Percentiles rank a stretch among this genome's conserved stretches.
Conservation (phyloP, 192 early-diverging fungal species). For the Haplosporangium gracile region DNA sequence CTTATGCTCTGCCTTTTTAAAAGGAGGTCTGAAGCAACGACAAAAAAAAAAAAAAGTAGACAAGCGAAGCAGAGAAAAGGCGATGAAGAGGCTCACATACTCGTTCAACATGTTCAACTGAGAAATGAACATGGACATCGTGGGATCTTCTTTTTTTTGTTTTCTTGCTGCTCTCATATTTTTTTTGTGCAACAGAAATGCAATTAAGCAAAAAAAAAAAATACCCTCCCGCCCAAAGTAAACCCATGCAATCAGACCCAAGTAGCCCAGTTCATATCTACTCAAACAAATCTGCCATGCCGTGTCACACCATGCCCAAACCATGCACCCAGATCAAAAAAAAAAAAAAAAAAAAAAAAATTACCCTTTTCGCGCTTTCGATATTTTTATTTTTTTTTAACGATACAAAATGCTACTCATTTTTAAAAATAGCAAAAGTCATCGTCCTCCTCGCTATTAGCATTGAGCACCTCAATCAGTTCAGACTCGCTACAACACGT, state of each 20-base stretch:
- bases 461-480: background rate
- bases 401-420: no score
- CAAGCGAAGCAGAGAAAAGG: no score
- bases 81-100: no score
- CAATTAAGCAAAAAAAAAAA: background rate
- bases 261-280: background rate
- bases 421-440: constrained; percentile 41
- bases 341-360: no score
- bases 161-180: background rate
- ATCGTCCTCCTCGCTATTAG: background rate
- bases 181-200: background rate
- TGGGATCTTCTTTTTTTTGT: no score
- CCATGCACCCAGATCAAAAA: no score
- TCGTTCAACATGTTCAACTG: no score
- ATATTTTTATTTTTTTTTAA: no score
- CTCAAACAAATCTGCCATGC: background rate
- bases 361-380: no score
- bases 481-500: background rate
- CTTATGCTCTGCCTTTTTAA: background rate
- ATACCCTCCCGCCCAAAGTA: constrained; percentile 1
- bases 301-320: no score
- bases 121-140: no score
- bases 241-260: background rate
- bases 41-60: background rate
- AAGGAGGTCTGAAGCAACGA: background rate